Percentiles rank a stretch among this genome's conserved stretches.
These are phyloP conservation scores for Drosera capensis DNA, from an alignment of 148 eudicot genomes.

Conservation along the genomic window DNA sequence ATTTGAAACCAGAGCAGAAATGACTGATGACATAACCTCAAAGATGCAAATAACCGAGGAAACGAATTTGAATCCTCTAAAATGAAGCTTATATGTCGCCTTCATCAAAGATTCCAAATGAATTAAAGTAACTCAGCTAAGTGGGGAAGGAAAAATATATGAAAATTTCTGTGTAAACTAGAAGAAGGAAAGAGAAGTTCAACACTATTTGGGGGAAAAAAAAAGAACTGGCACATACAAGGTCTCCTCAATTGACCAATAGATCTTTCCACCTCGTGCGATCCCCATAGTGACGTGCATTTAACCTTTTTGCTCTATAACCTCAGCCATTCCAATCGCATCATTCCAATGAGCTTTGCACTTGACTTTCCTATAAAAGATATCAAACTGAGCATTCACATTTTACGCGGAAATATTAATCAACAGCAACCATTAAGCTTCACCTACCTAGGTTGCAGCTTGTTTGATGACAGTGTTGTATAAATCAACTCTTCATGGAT, in stretches of 20 bases:
- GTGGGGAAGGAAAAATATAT: background rate
- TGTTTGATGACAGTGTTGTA: conserved; percentile 21
- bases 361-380: conserved; percentile 26
- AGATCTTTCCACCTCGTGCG: conserved; percentile 41
- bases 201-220: too few species aligned
- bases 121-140: too few species aligned
- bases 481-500: conserved; percentile 37
- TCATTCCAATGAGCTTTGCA: conserved; percentile 58
- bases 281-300: conserved; percentile 64
- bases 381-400: background rate
- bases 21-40: too few species aligned
- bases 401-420: too few species aligned
- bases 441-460: conserved; percentile 62
- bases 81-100: too few species aligned
- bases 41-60: too few species aligned
- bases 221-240: conserved; percentile 32
- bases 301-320: conserved; percentile 49
- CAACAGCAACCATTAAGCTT: background rate
- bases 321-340: conserved; percentile 62
- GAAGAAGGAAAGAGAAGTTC: background rate
- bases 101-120: too few species aligned
- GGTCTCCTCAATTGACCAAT: conserved; percentile 64
- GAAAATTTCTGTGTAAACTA: background rate
- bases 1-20: too few species aligned
- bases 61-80: too few species aligned